Evolutionary conservation across 2,329 filamentous ascomycete species (phyloP).

Genomic region (Ilyonectria robusta): DNA sequence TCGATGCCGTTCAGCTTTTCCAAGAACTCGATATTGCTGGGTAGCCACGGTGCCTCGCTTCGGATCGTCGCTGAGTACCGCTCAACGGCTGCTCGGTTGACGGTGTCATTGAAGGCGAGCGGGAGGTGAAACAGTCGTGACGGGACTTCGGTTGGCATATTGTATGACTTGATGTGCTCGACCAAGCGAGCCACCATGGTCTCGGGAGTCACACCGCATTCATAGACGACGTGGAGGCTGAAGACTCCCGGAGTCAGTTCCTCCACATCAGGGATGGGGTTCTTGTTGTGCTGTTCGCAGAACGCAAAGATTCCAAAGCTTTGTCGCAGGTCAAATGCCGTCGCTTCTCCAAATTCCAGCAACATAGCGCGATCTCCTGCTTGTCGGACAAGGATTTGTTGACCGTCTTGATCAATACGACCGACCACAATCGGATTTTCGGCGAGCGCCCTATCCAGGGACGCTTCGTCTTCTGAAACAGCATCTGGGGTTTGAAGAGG

Average conservation of each 20-base stretch:
- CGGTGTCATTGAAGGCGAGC: slow-evolving; percentile 56
- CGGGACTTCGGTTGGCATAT: slow-evolving; percentile 41
- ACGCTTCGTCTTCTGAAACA: not conserved
- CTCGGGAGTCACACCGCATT: slow-evolving; percentile 31
- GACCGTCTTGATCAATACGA: slow-evolving; percentile 30
- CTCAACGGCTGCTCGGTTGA: slow-evolving; percentile 65
- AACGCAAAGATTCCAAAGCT: slow-evolving; percentile 54
- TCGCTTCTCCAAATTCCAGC: slow-evolving; percentile 50
- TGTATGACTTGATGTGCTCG: slow-evolving; percentile 44
- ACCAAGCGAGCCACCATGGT: slow-evolving; percentile 40
- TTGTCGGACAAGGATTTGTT: slow-evolving; percentile 44
- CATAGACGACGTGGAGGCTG: slow-evolving; percentile 52
- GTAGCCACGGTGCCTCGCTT: slow-evolving; percentile 72
- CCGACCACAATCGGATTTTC: slow-evolving; percentile 31
- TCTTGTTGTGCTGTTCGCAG: slow-evolving; percentile 48
- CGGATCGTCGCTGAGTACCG: slow-evolving; percentile 75
- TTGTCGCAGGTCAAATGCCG: slow-evolving; percentile 50
- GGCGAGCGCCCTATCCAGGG: not conserved
- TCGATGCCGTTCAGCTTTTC: slow-evolving; percentile 52
- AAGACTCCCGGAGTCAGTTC: slow-evolving; percentile 54
- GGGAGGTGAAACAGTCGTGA: slow-evolving; percentile 54
- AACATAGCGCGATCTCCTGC: slow-evolving; percentile 54
- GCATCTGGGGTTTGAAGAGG: slow-evolving; percentile 1
- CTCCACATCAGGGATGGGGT: slow-evolving; percentile 47
- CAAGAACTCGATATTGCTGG: slow-evolving; percentile 72